These are phyloP conservation scores for Cladosporium cucumerinum DNA, from an alignment of 2,329 filamentous ascomycete species.

Conservation along the genomic window DNA sequence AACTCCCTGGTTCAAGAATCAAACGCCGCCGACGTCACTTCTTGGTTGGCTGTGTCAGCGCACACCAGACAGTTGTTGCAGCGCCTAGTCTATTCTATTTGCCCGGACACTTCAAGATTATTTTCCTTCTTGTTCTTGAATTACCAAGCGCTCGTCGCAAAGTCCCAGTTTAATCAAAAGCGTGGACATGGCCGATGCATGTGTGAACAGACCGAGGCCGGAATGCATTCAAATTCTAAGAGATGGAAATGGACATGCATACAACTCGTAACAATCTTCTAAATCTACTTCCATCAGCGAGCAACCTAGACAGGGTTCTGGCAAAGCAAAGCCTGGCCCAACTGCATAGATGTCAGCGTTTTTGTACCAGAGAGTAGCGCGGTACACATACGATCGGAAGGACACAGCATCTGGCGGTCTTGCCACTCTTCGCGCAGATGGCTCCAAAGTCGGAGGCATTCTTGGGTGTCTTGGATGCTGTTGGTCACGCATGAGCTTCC, in stretches of 20 bases:
- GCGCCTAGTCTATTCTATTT: neutral
- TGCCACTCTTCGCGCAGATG: neutral
- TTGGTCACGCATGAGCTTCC: neutral
- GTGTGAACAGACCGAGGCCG: neutral
- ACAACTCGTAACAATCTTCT: neutral
- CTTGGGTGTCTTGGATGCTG: neutral
- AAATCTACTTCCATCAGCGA: neutral
- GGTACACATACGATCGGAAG: neutral
- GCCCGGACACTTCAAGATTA: neutral
- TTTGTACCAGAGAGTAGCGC: neutral
- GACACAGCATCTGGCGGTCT: neutral
- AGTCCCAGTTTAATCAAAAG: fast-evolving
- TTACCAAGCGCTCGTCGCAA: neutral
- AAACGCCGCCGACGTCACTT: constrained; percentile 12
- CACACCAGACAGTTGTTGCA: neutral
- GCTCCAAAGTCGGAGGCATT: neutral
- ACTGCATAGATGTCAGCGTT: neutral
- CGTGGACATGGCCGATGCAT: neutral
- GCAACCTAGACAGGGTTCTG: neutral
- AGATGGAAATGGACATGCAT: neutral
- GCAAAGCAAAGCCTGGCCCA: neutral
- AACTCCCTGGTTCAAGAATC: neutral
- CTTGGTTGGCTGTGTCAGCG: neutral
- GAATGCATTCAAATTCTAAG: neutral
- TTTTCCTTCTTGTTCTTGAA: neutral